These are phyloP conservation scores for Alisma plantagoaquatica DNA, from an alignment of 106 monocot genomes.

Conservation along the genomic window DNA sequence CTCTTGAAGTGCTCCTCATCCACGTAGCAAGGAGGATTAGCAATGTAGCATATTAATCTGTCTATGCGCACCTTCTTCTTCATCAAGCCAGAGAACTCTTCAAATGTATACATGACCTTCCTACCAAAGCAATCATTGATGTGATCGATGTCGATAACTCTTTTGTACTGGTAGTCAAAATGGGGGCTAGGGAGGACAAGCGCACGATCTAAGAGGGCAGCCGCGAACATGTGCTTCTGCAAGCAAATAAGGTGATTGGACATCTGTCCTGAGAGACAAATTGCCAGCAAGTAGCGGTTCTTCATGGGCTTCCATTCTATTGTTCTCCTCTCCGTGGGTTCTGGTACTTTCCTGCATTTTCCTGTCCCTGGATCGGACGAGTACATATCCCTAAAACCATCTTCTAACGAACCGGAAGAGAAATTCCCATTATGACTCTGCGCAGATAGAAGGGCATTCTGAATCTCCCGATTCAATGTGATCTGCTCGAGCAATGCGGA, in stretches of 20 bases:
- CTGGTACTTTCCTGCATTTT: slow-evolving; percentile 39
- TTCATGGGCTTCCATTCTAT: slow-evolving; percentile 87
- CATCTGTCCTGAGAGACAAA: slow-evolving; percentile 94
- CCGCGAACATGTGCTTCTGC: slow-evolving; percentile 98
- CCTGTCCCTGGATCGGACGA: slow-evolving; percentile 16
- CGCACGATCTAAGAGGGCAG: slow-evolving; percentile 61
- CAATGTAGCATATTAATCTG: slow-evolving; percentile 82
- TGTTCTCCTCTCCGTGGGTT: slow-evolving; percentile 24
- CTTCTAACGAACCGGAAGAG: slow-evolving; percentile 7
- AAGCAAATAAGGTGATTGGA: slow-evolving; percentile 96
- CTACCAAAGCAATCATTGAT: slow-evolving; percentile 81
- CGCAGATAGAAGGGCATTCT: slow-evolving; percentile 55
- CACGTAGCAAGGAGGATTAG: slow-evolving; percentile 67
- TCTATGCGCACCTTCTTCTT: slow-evolving; percentile 71
- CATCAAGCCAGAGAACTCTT: slow-evolving; percentile 41
- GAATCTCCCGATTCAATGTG: slow-evolving; percentile 65
- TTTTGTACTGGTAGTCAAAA: slow-evolving; percentile 77
- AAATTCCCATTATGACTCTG: slow-evolving; percentile 35
- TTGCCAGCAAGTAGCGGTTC: slow-evolving; percentile 63
- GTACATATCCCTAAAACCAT: slow-evolving; percentile 20
- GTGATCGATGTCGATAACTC: slow-evolving; percentile 62
- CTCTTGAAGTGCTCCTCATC: slow-evolving; percentile 87
- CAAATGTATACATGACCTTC: slow-evolving; percentile 65
- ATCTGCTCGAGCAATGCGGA: slow-evolving; percentile 58
- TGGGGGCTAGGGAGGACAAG: slow-evolving; percentile 73